Conservation (phyloP, 495 filamentous ascomycete species). For the Aspergillus bridgeri region DNA sequence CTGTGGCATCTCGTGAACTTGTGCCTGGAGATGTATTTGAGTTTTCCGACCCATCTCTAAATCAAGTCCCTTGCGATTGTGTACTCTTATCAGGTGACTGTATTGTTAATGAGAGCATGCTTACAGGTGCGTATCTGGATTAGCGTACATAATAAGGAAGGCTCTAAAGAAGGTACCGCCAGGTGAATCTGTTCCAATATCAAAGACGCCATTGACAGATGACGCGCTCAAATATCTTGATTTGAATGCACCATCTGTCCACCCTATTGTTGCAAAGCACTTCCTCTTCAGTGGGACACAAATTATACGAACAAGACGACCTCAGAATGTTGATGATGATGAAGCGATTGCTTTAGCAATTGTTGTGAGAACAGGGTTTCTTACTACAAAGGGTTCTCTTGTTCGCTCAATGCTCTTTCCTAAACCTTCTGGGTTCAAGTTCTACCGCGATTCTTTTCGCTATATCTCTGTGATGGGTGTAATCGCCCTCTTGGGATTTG, state of each 20-base stretch:
- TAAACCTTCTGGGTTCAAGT: conserved; percentile 96
- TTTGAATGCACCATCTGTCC: conserved; percentile 71
- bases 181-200: conserved; percentile 96
- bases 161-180: conserved; percentile 18
- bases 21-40: conserved; percentile 98
- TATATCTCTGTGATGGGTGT: conserved; percentile 96
- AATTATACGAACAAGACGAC: conserved; percentile 83
- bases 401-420: conserved; percentile 99
- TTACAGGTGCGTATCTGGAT: conserved; percentile 65
- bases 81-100: conserved; percentile 90
- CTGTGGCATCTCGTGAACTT: conserved; percentile 79
- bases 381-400: conserved; percentile 93
- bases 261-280: conserved; percentile 75
- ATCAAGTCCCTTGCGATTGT: conserved; percentile 92
- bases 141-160: background rate
- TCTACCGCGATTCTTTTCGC: conserved; percentile 95
- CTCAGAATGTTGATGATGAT: conserved; percentile 79
- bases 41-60: conserved; percentile 89
- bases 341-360: conserved; percentile 91
- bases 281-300: conserved; percentile 95
- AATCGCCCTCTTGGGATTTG: conserved; percentile 84
- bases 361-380: conserved; percentile 90
- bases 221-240: conserved; percentile 71
- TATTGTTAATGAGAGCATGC: conserved; percentile 99
- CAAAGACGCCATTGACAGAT: conserved; percentile 83